Percentiles rank a stretch among this genome's conserved stretches.
These are phyloP conservation scores for Withania somnifera DNA, from an alignment of 305 asterid species.

Conservation along the genomic window DNA sequence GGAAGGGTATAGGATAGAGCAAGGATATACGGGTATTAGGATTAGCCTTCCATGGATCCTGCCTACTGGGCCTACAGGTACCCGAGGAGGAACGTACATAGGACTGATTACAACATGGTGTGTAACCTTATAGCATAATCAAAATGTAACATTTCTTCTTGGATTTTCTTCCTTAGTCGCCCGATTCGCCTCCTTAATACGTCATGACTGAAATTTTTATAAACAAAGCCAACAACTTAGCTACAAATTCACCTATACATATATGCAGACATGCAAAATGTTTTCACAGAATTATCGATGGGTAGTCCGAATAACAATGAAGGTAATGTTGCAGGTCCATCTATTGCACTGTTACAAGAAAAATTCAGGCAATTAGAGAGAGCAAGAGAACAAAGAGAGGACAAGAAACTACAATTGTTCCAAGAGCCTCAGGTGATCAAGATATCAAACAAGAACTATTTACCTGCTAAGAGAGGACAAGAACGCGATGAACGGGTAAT, in stretches of 20 bases:
- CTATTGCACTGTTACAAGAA: constrained; percentile 6
- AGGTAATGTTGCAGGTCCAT: neutral
- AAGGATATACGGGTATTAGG: too few relatives aligned
- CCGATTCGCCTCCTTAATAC: neutral
- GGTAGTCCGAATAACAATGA: neutral
- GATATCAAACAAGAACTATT: neutral
- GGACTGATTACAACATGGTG: too few relatives aligned
- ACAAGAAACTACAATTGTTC: neutral
- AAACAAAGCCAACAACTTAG: neutral
- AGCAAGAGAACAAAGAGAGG: constrained; percentile 3
- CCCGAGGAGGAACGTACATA: too few relatives aligned
- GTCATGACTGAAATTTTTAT: neutral
- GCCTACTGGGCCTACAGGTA: too few relatives aligned
- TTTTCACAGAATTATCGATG: neutral
- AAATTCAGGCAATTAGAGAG: constrained; percentile 3
- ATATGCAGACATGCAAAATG: neutral
- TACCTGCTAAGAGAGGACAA: neutral
- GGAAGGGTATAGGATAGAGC: too few relatives aligned
- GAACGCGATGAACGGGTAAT: neutral
- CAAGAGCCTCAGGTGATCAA: neutral
- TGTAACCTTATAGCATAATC: neutral
- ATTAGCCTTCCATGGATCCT: too few relatives aligned
- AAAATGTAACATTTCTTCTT: neutral
- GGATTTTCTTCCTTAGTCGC: neutral
- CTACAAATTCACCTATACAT: neutral